Percentiles rank a stretch among this genome's conserved stretches.
Evolutionary conservation across 805 yeast species (phyloP).

Genomic region (Candida adriatica): DNA sequence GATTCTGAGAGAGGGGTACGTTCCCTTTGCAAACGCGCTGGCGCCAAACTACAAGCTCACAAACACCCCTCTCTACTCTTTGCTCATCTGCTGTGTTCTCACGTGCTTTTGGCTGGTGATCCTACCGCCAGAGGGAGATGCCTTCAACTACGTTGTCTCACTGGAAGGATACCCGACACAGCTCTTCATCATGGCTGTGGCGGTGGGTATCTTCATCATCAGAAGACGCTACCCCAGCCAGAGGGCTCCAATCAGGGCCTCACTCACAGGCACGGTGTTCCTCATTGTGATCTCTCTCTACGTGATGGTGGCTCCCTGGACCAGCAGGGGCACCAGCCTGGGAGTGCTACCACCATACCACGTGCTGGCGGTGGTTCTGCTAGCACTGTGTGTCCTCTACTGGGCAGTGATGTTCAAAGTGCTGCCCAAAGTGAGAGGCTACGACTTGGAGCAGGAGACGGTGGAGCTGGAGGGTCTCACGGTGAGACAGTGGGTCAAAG

Average conservation of each 20-base stretch:
- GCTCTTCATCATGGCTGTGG: slow-evolving; percentile 42
- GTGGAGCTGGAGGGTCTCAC: slow-evolving; percentile 42
- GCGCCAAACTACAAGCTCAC: slow-evolving; percentile 47
- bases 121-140: slow-evolving; percentile 29
- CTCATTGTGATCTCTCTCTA: slow-evolving; percentile 40
- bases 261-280: slow-evolving; percentile 38
- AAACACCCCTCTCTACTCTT: slow-evolving; percentile 49
- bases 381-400: slow-evolving; percentile 38
- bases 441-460: slow-evolving; percentile 36
- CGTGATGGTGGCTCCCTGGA: slow-evolving; percentile 41
- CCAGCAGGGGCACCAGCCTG: slow-evolving; percentile 16
- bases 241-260: slow-evolving; percentile 45
- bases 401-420: slow-evolving; percentile 49
- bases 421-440: slow-evolving; percentile 40
- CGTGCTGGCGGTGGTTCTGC: slow-evolving; percentile 34
- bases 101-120: slow-evolving; percentile 28
- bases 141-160: slow-evolving; percentile 36
- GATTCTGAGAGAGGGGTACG: slow-evolving; percentile 53
- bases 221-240: slow-evolving; percentile 42
- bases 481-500: slow-evolving; percentile 49
- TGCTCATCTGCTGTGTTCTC: slow-evolving; percentile 28
- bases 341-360: slow-evolving; percentile 28
- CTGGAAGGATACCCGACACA: slow-evolving; percentile 42
- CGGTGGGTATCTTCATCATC: slow-evolving; percentile 50
- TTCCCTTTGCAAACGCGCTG: slow-evolving; percentile 46